These are phyloP conservation scores for Pichia scutulata DNA, from an alignment of 805 yeast genomes.

Conservation along the genomic window DNA sequence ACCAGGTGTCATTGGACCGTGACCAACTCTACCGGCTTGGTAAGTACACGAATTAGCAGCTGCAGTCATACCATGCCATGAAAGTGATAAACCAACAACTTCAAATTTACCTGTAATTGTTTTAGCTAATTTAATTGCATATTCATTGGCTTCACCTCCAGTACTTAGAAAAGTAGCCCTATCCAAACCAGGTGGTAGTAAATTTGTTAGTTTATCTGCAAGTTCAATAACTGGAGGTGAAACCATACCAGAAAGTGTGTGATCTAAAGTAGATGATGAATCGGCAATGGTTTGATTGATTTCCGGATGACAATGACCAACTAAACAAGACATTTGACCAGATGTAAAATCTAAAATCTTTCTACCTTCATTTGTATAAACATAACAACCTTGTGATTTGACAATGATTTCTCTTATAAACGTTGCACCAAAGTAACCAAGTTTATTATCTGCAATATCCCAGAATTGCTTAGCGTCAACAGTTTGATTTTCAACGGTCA, in stretches of 20 bases:
- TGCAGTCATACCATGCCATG: conserved; percentile 28
- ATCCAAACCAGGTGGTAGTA: conserved; percentile 20
- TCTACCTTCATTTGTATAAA: conserved; percentile 18
- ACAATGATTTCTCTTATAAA: conserved; percentile 17
- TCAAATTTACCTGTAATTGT: conserved; percentile 22
- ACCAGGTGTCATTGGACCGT: conserved; percentile 25
- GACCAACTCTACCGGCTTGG: conserved; percentile 23
- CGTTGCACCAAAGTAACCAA: conserved; percentile 16
- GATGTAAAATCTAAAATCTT: conserved; percentile 24
- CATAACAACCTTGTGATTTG: conserved; percentile 18
- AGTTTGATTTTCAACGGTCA: neutral
- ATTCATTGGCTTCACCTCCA: conserved; percentile 29
- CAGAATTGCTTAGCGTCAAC: conserved; percentile 9
- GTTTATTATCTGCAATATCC: conserved; percentile 12
- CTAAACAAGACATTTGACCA: conserved; percentile 21
- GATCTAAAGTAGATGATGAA: conserved; percentile 19
- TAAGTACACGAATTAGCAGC: conserved; percentile 21
- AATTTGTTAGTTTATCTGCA: conserved; percentile 21
- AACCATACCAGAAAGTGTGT: conserved; percentile 22
- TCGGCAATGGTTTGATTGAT: conserved; percentile 19
- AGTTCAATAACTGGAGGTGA: conserved; percentile 24
- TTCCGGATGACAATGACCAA: conserved; percentile 26
- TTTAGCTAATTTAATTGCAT: conserved; percentile 28
- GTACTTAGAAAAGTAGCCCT: conserved; percentile 24
- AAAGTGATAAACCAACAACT: conserved; percentile 22